A percentile compares a stretch with the other conserved stretches of the same genome.
Evolutionary conservation across 192 early-diverging fungal genomes (phyloP).

Genomic region (Backusella luteola): DNA sequence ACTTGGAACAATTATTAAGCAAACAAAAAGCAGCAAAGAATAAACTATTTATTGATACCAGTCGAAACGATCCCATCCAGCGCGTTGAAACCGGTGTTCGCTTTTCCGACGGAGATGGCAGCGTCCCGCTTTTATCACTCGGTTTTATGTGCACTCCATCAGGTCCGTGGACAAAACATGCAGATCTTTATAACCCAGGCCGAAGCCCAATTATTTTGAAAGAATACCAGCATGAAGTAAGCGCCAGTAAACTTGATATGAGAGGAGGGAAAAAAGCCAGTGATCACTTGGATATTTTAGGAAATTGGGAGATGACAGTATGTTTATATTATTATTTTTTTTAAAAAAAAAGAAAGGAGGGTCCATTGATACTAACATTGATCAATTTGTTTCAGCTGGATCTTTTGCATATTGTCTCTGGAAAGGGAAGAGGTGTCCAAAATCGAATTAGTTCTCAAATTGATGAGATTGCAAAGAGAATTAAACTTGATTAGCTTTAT

Average conservation of each 20-base stretch:
- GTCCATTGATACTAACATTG: background rate
- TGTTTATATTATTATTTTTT: background rate
- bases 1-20: background rate
- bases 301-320: constrained; percentile 70
- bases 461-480: constrained; percentile 14
- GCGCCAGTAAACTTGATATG: constrained; percentile 56
- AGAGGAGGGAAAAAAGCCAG: constrained; percentile 73
- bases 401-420: constrained; percentile 28
- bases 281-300: constrained; percentile 88
- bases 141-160: constrained; percentile 82
- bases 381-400: constrained; percentile 14
- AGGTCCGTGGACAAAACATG: constrained; percentile 72
- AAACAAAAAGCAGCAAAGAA: background rate
- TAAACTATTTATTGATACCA: constrained; percentile 47
- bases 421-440: constrained; percentile 10
- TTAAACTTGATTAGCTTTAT: background rate
- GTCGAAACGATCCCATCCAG: constrained; percentile 54
- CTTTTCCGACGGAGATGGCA: constrained; percentile 75
- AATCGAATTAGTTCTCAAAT: constrained; percentile 27
- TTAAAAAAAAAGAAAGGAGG: too few relatives aligned
- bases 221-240: constrained; percentile 63
- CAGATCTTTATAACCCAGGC: constrained; percentile 75
- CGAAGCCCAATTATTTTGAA: constrained; percentile 63
- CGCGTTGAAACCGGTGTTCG: constrained; percentile 70
- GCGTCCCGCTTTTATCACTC: constrained; percentile 80